phyloP scores from a whole-genome alignment of 2,329 filamentous ascomycete genomes.

The Pseudohalonectria lignicola region DNA sequence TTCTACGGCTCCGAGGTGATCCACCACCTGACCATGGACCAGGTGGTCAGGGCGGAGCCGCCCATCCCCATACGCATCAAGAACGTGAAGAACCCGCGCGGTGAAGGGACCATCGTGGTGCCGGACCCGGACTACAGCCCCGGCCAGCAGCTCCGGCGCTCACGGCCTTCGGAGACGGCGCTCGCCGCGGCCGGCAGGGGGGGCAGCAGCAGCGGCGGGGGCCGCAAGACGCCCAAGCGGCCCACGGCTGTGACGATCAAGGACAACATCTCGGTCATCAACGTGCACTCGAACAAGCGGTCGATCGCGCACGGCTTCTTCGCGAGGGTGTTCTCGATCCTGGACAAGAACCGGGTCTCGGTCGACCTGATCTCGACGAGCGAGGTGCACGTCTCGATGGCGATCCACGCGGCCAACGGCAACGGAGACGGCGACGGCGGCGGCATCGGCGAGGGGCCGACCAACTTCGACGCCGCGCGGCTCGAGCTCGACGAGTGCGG shows the following conservation, averaged over 20 bases:
- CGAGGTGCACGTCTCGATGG: constrained; percentile 96
- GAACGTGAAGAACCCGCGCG: constrained; percentile 79
- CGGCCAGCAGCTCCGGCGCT: constrained; percentile 47
- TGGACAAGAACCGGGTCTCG: constrained; percentile 76
- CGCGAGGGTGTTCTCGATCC: constrained; percentile 82
- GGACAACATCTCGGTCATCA: constrained; percentile 91
- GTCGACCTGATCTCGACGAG: constrained; percentile 95
- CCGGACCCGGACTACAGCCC: constrained; percentile 54
- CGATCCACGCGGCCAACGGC: constrained; percentile 70
- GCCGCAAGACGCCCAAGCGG: constrained; percentile 53
- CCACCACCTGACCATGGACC: constrained; percentile 97
- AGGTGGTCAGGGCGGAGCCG: constrained; percentile 69
- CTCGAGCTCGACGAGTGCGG: constrained; percentile 70
- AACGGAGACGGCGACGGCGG: too few relatives aligned
- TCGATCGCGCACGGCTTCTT: constrained; percentile 95
- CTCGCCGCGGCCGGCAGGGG: too few relatives aligned
- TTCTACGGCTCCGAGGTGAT: constrained; percentile 95
- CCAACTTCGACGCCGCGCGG: constrained; percentile 56
- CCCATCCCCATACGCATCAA: constrained; percentile 83
- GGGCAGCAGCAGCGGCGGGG: constrained; percentile 5
- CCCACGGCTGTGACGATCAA: constrained; percentile 95
- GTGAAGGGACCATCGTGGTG: constrained; percentile 69
- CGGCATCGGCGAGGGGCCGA: constrained; percentile 33
- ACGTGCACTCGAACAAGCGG: constrained; percentile 95
- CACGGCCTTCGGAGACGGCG: constrained; percentile 22